Evolutionary conservation across 106 monocot genomes (phyloP).

Genomic region (Vanilla planifolia): DNA sequence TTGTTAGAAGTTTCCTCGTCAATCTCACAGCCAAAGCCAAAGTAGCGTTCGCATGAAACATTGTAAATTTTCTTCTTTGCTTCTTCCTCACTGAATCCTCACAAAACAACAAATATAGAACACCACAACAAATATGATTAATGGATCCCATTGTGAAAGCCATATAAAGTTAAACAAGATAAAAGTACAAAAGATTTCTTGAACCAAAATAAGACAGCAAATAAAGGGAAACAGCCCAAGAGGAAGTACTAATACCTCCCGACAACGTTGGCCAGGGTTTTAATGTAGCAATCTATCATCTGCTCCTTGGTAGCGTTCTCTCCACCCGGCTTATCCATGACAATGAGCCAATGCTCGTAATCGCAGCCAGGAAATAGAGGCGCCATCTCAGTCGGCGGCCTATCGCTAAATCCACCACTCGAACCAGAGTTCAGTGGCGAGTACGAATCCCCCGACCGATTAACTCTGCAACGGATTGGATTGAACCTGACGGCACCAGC

Average conservation of each 20-base stretch:
- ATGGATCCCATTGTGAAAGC: not conserved
- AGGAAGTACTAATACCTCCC: slow-evolving; percentile 33
- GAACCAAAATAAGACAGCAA: not conserved
- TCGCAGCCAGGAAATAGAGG: slow-evolving; percentile 76
- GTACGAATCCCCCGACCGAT: slow-evolving; percentile 32
- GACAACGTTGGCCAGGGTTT: slow-evolving; percentile 70
- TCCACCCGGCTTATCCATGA: slow-evolving; percentile 69
- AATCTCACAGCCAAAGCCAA: slow-evolving; percentile 86
- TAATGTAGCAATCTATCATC: slow-evolving; percentile 78
- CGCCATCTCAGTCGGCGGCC: slow-evolving; percentile 73
- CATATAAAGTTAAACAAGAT: not conserved
- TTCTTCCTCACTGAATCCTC: slow-evolving; percentile 61
- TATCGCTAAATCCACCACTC: slow-evolving; percentile 39
- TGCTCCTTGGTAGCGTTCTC: slow-evolving; percentile 63
- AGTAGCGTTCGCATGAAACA: slow-evolving; percentile 85
- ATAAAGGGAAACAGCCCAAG: not conserved
- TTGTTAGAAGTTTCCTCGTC: slow-evolving; percentile 83
- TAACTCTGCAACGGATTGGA: slow-evolving; percentile 26
- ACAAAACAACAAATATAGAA: not conserved
- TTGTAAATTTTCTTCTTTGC: slow-evolving; percentile 87
- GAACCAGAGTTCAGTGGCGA: slow-evolving; percentile 39
- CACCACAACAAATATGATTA: not conserved
- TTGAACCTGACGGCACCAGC: slow-evolving; percentile 3
- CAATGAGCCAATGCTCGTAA: slow-evolving; percentile 79
- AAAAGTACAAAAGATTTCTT: not conserved